Evolutionary conservation across 208 protist species (phyloP), one percentile per base, ranked within the genome.

Genomic region (Trypanosoma rangeli): DNA sequence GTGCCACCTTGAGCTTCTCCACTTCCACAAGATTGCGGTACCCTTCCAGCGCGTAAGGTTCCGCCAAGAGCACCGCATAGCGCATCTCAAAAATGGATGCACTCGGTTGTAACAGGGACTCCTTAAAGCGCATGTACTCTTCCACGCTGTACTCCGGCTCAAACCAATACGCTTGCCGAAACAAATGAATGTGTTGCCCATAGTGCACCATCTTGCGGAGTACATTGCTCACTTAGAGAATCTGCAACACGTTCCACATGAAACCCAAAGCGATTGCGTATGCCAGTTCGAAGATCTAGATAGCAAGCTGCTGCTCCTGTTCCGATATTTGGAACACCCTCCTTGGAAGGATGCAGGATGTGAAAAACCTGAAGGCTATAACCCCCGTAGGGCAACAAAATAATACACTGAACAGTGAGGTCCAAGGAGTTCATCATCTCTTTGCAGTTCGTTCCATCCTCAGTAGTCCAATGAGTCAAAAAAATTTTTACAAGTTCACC

Each of bases 201-300:
- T 90, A 94, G 66, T 96, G 91, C 64, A 96, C 52, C 80, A 81
- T 73, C 66, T 96, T 86, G 59, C 80, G 86, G 24, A 94, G 35
- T 52, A 94, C 78, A 71, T 96, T 96, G 91, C 74, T 96, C 91
- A 66, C 84, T 92, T 5, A 96, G 50, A 3, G 86, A 93, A 70
- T 96, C 91, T 5, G 88, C 91, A 29, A 94, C 85, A 53, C 91
- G 91, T 74, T 96, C 87, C 49, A 94, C 87, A 52, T 96, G 91
- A 73, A 96, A 96, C 12, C 91, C 79, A 68, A 96, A 96, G 26
- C 88, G 91, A 70, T 93, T 96, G 76, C 94, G 91, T 58, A 96
- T 94, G 50, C 91, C 91, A 5, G 88, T 96, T 70, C 87, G 79
- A 60, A 96, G 66, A 78, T 96, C 91, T 64, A 96, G 71, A 79